A percentile compares a stretch with the other conserved stretches of the same genome.
These are phyloP conservation scores for Mortierella sp. DNA, from an alignment of 371 early-diverging fungal species.

Conservation along the genomic window DNA sequence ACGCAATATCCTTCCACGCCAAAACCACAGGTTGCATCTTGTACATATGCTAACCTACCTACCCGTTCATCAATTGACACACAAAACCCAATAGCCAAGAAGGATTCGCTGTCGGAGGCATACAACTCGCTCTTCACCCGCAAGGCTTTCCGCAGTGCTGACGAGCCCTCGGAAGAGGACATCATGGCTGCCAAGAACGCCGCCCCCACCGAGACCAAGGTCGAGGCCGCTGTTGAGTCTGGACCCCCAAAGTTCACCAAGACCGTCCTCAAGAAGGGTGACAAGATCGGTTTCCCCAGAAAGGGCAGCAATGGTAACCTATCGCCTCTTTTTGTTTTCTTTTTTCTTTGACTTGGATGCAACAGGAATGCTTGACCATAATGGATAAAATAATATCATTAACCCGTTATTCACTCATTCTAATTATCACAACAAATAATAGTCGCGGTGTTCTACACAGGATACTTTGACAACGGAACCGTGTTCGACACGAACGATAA, in stretches of 20 bases:
- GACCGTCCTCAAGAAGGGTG: constrained; percentile 68
- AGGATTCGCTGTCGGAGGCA: constrained; percentile 66
- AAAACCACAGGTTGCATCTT: too few species aligned
- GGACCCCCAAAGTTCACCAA: constrained; percentile 69
- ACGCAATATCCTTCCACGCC: too few species aligned
- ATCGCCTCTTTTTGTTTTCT: neutral
- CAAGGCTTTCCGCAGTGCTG: constrained; percentile 65
- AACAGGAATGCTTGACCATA: neutral
- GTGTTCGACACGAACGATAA: constrained; percentile 75
- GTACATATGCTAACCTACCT: neutral
- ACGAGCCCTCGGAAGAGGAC: constrained; percentile 58
- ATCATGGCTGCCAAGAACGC: constrained; percentile 55
- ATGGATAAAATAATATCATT: neutral
- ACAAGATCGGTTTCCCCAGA: constrained; percentile 60
- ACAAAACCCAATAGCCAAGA: constrained; percentile 52
- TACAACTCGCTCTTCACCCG: constrained; percentile 70
- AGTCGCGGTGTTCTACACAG: constrained; percentile 67
- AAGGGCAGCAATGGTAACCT: constrained; percentile 69
- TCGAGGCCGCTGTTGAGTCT: constrained; percentile 49
- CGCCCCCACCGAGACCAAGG: constrained; percentile 49
- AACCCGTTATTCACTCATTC: too few species aligned
- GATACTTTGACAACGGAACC: constrained; percentile 72
- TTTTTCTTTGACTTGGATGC: neutral
- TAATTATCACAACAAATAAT: neutral
- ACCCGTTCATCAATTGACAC: neutral